phyloP scores from a whole-genome alignment of 2,329 filamentous ascomycete species.

The Ascomycota sp. region DNA sequence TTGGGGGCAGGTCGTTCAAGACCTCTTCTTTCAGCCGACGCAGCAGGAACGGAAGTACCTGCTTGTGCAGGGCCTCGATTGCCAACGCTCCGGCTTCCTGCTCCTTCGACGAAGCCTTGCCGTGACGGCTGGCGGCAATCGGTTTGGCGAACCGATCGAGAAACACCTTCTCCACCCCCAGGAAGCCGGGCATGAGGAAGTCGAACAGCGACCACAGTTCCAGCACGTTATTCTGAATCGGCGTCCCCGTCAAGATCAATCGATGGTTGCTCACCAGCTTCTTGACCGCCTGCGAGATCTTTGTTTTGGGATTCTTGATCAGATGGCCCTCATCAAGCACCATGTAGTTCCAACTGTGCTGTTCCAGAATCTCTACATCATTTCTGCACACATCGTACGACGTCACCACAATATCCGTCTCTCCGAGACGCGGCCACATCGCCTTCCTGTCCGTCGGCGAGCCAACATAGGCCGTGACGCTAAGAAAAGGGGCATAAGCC shows the following conservation, averaged over 20 bases:
- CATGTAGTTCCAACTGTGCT: conserved; percentile 88
- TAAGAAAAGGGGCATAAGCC: conserved; percentile 84
- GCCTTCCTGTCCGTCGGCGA: conserved; percentile 59
- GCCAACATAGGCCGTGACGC: conserved; percentile 74
- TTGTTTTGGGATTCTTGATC: conserved; percentile 96
- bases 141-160: conserved; percentile 85
- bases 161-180: conserved; percentile 89
- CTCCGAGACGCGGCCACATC: conserved; percentile 44
- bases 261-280: conserved; percentile 75
- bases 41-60: conserved; percentile 86
- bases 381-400: conserved; percentile 97
- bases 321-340: conserved; percentile 92
- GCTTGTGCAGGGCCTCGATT: conserved; percentile 95
- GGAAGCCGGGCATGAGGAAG: conserved; percentile 95
- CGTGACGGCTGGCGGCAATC: conserved; percentile 81
- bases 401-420: conserved; percentile 83
- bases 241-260: conserved; percentile 85
- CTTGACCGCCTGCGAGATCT: conserved; percentile 86
- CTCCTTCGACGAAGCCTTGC: conserved; percentile 93
- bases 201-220: conserved; percentile 97
- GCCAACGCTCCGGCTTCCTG: conserved; percentile 90
- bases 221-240: conserved; percentile 92
- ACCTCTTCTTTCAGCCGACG: conserved; percentile 95
- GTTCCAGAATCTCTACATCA: conserved; percentile 62
- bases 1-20: conserved; percentile 81